Evolutionary conservation across 257 asterid species (phyloP).

Genomic region (Fraxinus cuspidata): DNA sequence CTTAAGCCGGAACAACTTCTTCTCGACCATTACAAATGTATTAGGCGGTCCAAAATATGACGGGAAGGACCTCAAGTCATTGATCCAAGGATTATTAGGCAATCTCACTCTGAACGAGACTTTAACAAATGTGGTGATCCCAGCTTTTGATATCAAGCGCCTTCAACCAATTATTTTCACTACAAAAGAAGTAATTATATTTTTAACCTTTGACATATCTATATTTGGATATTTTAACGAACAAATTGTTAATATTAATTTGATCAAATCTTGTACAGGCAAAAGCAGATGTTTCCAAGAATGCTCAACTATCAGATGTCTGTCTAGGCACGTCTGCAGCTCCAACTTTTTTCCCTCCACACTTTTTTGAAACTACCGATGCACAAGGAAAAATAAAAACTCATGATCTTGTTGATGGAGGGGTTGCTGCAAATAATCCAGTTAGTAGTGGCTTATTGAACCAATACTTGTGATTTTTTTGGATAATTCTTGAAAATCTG

Average conservation of each 20-base stretch:
- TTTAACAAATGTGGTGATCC: slow-evolving; percentile 46
- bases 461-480: background rate
- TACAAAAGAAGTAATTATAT: slow-evolving; percentile 30
- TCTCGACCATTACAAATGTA: slow-evolving; percentile 33
- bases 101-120: slow-evolving; percentile 42
- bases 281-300: slow-evolving; percentile 32
- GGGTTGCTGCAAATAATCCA: slow-evolving; percentile 67
- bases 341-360: slow-evolving; percentile 64
- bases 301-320: slow-evolving; percentile 57
- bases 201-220: background rate
- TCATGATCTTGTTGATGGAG: slow-evolving; percentile 66
- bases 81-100: slow-evolving; percentile 32
- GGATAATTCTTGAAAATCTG: too few species aligned
- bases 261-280: slow-evolving; percentile 35
- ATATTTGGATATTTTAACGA: background rate
- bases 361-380: slow-evolving; percentile 52
- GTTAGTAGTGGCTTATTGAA: slow-evolving; percentile 28
- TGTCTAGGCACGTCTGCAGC: slow-evolving; percentile 71
- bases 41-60: slow-evolving; percentile 72
- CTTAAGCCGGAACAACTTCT: slow-evolving; percentile 42
- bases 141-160: slow-evolving; percentile 52
- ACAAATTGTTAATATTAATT: background rate
- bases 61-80: slow-evolving; percentile 41
- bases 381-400: slow-evolving; percentile 29
- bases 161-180: slow-evolving; percentile 52